Conservation (phyloP, 192 early-diverging fungal genomes). For the Coemansia sp. region DNA sequence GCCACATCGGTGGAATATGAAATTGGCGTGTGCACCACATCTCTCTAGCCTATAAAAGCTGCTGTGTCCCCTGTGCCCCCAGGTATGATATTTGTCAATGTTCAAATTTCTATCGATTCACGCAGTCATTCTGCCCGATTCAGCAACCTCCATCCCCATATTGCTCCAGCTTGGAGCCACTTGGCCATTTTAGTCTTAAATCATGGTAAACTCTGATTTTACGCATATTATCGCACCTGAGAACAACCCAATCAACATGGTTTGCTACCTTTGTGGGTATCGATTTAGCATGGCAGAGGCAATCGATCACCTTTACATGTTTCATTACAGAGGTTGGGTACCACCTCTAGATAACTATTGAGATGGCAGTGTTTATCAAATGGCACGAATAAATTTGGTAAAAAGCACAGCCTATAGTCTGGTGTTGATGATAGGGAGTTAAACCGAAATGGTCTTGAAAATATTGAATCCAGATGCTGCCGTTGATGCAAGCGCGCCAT, state of each 20-base stretch:
- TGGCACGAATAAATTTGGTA: background rate
- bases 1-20: background rate
- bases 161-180: background rate
- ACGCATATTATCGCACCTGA: background rate
- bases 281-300: background rate
- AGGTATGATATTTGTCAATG: background rate
- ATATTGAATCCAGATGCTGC: slow-evolving; percentile 89
- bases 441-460: slow-evolving; percentile 94
- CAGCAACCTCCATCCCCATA: background rate
- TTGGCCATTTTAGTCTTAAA: background rate
- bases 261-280: background rate
- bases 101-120: background rate
- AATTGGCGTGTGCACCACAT: background rate
- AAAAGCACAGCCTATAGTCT: background rate
- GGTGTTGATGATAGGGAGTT: slow-evolving; percentile 4
- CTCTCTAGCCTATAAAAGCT: background rate
- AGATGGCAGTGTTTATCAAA: background rate
- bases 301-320: background rate
- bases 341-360: background rate
- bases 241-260: background rate
- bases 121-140: background rate
- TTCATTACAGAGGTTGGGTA: background rate
- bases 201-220: background rate
- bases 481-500: slow-evolving; percentile 87
- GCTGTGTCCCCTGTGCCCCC: background rate